Percentiles rank a stretch among this genome's conserved stretches.
phyloP scores from a whole-genome alignment of 495 filamentous ascomycete species.

The Neurospora sp. region DNA sequence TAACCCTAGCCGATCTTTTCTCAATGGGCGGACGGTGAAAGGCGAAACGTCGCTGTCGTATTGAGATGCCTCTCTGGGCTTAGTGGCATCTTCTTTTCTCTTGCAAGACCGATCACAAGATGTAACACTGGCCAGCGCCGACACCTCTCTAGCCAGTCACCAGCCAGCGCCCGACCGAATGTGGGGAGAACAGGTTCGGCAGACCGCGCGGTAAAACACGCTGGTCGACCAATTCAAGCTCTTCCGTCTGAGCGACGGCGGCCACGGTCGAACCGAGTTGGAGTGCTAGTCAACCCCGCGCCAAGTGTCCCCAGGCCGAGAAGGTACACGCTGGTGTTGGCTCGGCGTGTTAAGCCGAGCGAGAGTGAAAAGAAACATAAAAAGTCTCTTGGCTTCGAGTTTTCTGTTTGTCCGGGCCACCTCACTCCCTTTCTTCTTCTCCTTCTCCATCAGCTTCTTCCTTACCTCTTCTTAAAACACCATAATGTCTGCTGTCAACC shows the following conservation, averaged over 20 bases:
- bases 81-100: not conserved
- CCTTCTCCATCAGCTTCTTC: not conserved
- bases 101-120: not conserved
- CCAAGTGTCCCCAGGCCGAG: not conserved
- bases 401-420: not conserved
- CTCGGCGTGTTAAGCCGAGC: not conserved
- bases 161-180: not conserved
- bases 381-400: not conserved
- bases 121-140: not conserved
- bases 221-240: not conserved
- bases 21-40: not conserved
- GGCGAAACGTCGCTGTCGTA: not conserved
- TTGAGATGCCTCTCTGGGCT: not conserved
- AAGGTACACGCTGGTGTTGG: not conserved
- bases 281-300: not conserved
- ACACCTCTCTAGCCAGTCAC: not conserved
- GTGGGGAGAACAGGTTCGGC: slow-evolving; percentile 4
- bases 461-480: not conserved
- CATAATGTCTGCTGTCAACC: slow-evolving; percentile 23
- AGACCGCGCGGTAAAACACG: slow-evolving; percentile 7
- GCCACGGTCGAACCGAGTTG: not conserved
- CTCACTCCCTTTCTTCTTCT: not conserved
- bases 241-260: slow-evolving; percentile 5
- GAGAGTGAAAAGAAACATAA: not conserved
- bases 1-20: not conserved